Evolutionary conservation across 2,329 filamentous ascomycete species (phyloP).

Genomic region (Apiospora marii): DNA sequence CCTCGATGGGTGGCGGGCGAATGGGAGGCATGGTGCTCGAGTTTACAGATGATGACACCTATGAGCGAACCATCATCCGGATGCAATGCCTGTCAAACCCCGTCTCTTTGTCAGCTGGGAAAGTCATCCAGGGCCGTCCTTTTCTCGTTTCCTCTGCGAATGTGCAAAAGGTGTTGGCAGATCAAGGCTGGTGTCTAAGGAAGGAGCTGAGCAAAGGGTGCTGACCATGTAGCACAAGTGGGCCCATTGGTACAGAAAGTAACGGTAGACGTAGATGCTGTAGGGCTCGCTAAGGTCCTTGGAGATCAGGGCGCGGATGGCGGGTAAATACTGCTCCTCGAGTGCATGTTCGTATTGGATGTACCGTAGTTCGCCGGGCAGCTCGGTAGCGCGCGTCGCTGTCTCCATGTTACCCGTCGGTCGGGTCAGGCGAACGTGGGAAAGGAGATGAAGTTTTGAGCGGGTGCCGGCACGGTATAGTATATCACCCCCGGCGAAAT

Average conservation of each 20-base stretch:
- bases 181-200: background rate
- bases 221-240: conserved; percentile 94
- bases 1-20: conserved; percentile 78
- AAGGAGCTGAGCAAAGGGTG: background rate
- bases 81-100: conserved; percentile 61
- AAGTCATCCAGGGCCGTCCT: background rate
- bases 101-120: background rate
- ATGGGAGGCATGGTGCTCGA: conserved; percentile 87
- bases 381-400: conserved; percentile 34
- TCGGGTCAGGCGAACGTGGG: background rate
- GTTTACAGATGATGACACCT: conserved; percentile 93
- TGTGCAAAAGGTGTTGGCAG: background rate
- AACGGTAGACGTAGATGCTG: conserved; percentile 98
- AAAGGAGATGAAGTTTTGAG: background rate
- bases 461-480: background rate
- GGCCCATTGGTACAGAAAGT: conserved; percentile 97
- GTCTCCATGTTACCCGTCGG: conserved; percentile 10
- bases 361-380: conserved; percentile 61
- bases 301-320: conserved; percentile 91
- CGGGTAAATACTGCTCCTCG: conserved; percentile 74
- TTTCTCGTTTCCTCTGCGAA: background rate
- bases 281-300: conserved; percentile 98
- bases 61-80: conserved; percentile 71
- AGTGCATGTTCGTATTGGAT: conserved; percentile 69
- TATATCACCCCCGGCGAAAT: conserved; percentile 3